Conservation (phyloP, 2,329 filamentous ascomycete species). For the Tothia fuscella region DNA sequence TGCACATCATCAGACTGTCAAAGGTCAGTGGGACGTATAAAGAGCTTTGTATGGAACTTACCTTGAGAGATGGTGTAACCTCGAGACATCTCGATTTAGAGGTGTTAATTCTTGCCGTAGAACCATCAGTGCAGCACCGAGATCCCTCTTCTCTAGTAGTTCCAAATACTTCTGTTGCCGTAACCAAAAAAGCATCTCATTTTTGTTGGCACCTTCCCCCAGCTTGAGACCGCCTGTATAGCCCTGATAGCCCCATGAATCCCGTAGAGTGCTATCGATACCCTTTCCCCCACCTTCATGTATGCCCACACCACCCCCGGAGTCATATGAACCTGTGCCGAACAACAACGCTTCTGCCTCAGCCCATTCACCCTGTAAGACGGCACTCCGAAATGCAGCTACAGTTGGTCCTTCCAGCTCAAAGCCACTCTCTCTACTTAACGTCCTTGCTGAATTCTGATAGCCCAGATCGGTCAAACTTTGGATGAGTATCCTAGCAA, state of each 20-base stretch:
- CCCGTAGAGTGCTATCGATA: slow-evolving; percentile 6
- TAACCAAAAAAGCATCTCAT: slow-evolving; percentile 76
- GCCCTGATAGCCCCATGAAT: background rate
- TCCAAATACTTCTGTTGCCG: slow-evolving; percentile 93
- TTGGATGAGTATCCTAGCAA: slow-evolving; percentile 86
- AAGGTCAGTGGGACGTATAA: background rate
- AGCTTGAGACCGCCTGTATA: slow-evolving; percentile 50
- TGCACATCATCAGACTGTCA: slow-evolving; percentile 74
- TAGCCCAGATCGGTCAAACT: slow-evolving; percentile 84
- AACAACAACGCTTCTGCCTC: slow-evolving; percentile 75
- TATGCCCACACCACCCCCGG: slow-evolving; percentile 30
- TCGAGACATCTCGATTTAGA: slow-evolving; percentile 62
- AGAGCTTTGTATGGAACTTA: slow-evolving; percentile 20
- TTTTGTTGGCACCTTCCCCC: slow-evolving; percentile 60
- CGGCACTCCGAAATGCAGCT: slow-evolving; percentile 69
- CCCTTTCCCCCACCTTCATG: slow-evolving; percentile 16
- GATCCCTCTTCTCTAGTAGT: slow-evolving; percentile 65
- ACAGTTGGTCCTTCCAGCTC: slow-evolving; percentile 78
- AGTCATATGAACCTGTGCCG: slow-evolving; percentile 35
- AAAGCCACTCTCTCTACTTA: slow-evolving; percentile 74
- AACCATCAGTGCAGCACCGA: slow-evolving; percentile 64
- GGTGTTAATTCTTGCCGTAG: slow-evolving; percentile 80
- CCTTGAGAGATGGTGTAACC: slow-evolving; percentile 72
- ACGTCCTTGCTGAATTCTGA: slow-evolving; percentile 56
- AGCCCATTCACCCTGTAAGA: slow-evolving; percentile 69